These are phyloP conservation scores for Colletotrichum zoysiae DNA, from an alignment of 2,329 filamentous ascomycete genomes.

Conservation along the genomic window DNA sequence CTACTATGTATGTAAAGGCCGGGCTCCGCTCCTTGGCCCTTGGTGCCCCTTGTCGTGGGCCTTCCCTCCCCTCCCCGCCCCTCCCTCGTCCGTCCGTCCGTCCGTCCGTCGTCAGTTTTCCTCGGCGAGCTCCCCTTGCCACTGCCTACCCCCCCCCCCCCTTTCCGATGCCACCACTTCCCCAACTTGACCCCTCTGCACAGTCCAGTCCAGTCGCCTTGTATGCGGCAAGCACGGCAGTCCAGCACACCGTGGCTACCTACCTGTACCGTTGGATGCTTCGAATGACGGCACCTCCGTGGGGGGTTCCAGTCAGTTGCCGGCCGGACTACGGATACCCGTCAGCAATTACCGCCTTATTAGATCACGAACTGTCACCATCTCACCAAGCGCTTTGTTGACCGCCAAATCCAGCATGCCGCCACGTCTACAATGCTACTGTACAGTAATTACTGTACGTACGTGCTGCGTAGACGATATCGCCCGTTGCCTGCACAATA, in stretches of 20 bases:
- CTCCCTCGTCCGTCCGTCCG: conserved; percentile 34
- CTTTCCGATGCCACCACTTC: conserved; percentile 34
- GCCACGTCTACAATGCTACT: conserved; percentile 1
- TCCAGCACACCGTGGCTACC: conserved; percentile 21
- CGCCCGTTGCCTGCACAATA: conserved; percentile 1
- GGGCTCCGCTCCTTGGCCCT: background rate
- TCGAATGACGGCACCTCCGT: conserved; percentile 23
- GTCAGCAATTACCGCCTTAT: conserved; percentile 25
- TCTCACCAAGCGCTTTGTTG: conserved; percentile 8
- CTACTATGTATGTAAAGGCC: background rate
- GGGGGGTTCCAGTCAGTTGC: conserved; percentile 20
- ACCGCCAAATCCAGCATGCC: conserved; percentile 17
- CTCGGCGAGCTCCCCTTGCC: conserved; percentile 55
- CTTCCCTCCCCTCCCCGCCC: background rate
- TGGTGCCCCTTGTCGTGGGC: background rate
- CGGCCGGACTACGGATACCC: conserved; percentile 4
- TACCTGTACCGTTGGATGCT: conserved; percentile 16
- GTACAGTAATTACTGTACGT: too few species aligned
- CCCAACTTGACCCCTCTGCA: conserved; percentile 29
- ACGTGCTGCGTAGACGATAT: background rate
- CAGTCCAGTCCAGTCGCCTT: conserved; percentile 26
- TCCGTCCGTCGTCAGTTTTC: conserved; percentile 53
- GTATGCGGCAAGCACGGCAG: conserved; percentile 30
- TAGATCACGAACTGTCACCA: conserved; percentile 17
- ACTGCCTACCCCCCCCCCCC: conserved; percentile 13